Base-by-base conservation (phyloP, 495 filamentous ascomycete species). In the Corynascus novoguineensis region DNA sequence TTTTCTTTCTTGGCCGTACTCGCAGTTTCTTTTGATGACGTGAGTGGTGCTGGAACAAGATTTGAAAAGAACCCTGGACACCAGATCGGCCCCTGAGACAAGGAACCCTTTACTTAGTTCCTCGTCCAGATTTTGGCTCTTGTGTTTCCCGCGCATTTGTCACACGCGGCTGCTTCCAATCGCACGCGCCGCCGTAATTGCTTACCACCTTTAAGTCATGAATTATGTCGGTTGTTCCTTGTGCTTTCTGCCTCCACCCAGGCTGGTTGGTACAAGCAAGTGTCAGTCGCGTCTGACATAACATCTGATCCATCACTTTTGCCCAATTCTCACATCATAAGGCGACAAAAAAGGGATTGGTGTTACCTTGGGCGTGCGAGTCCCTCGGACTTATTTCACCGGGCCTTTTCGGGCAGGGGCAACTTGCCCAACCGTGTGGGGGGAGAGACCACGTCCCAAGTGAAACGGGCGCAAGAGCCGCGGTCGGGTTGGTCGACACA, bases 401-500 rank as follows among this genome's bases (percentile, higher is more conserved):
- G 25, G 3, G 4, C 42, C 14, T 27, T 47, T 11, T 3, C 19
- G 19, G 40, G 40, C 40, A 44, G 40, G 24, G 24, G 19, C 7
- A 19, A 44, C 19, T n/a, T n/a, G n/a, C n/a, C n/a, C n/a, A 24
- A 24, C 10, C 40, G 40, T 9, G 44, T 47, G 44, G 27, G 44
- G 44, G 44, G 44, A 29, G 28, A 9, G 28, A 49, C 28, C 29
- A 34, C 28, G 28, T 9, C 10, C 34, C 14, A 8, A 17, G 15
- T 4, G 35, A 3, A 10, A n/a, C 19, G 19, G 15, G 29, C 48
- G 48, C 19, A 21, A 19, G 17, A 24, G 48, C 31, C 24, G 32
- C 4, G 19, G 31, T 35, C 32, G 48, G 48, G 48, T 50, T 50
- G 48, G 48, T 25, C 48, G 32, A 37, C n/a, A n/a, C n/a, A n/a